Percentiles rank a stretch among this genome's conserved stretches.
phyloP scores from a whole-genome alignment of 352 stramenopile genomes.

The Elongisporangium prolatum region DNA sequence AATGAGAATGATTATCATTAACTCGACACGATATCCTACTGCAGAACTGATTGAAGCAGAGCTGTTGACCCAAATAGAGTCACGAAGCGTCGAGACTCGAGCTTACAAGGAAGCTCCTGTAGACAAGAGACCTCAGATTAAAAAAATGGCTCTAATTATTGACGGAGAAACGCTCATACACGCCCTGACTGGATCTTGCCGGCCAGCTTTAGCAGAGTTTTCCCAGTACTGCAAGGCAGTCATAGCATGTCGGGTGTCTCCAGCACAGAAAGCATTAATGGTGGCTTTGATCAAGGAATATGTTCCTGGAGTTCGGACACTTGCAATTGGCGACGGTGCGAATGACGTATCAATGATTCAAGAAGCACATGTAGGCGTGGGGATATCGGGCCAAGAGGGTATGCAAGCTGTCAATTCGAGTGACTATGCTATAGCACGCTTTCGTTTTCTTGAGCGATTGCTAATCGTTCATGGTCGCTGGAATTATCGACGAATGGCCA shows the following conservation, averaged over 20 bases:
- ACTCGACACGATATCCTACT: constrained; percentile 44
- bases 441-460: constrained; percentile 88
- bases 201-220: constrained; percentile 49
- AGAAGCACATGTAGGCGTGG: constrained; percentile 88
- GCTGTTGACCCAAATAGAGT: constrained; percentile 36
- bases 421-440: constrained; percentile 93
- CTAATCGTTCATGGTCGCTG: constrained; percentile 89
- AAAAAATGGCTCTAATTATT: constrained; percentile 70
- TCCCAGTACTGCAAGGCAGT: constrained; percentile 84
- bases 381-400: constrained; percentile 90
- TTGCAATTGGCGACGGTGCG: constrained; percentile 91
- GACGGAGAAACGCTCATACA: constrained; percentile 70
- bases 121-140: constrained; percentile 33
- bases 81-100: constrained; percentile 37
- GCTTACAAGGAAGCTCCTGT: constrained; percentile 42
- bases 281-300: constrained; percentile 77
- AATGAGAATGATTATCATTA: constrained; percentile 75
- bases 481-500: constrained; percentile 89
- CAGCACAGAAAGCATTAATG: constrained; percentile 84
- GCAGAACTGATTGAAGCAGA: constrained; percentile 42
- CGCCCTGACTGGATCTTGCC: constrained; percentile 37
- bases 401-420: constrained; percentile 92
- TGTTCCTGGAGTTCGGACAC: constrained; percentile 63
- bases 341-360: constrained; percentile 97
- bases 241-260: constrained; percentile 84